Base-by-base conservation (phyloP, 2,329 filamentous ascomycete species). In the Metarhizium album region DNA sequence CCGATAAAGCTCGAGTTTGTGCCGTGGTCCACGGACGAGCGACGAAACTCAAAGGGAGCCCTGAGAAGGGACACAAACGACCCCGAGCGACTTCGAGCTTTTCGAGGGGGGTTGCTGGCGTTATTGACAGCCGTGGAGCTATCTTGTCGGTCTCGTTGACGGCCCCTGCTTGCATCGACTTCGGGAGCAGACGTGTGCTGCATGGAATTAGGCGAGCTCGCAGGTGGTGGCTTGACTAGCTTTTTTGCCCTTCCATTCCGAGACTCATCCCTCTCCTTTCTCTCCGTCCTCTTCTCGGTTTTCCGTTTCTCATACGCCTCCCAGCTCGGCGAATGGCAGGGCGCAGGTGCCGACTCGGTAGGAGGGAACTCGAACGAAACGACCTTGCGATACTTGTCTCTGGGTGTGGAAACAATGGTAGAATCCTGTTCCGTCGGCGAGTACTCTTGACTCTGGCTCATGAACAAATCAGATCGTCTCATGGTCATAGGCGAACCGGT, bases 281-380 rank as follows among this genome's bases (percentile, higher is more conserved):
- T 60, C 22, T 59, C 62, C 52, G 72, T 64, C 58, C 74, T 77
- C 60, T 74, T 78, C 54, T 78, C 75, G 59, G 72, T 75, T 57
- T 75, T 79, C 55, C 69, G 74, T 20, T 73, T 71, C 2, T 71
- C 70, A 56, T 78, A 78, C 22, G 76, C 73, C 54, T 81, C 78
- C 80, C 80, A 83, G 50, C 74, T 80, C 2, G 80, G 80, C 1
- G 80, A 83, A 50, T 80, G 76, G 54, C 80, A 83, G 49, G 82
- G 78, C 0, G 67, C 65, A 5, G 57, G 58, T 27, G 60, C 61
- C 8, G 63, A 58, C 4, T 65, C 57, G 4, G 63, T 59, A 2
- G 61, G 58, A 2, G 65, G 64, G 1, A 65, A 61, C 42, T 59
- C 58, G 42, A 65, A 66, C 2, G 65, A 60, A 14, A 67, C 64